A percentile compares a stretch with the other conserved stretches of the same genome.
Conservation (phyloP, 163 green algal genomes). For the Volvox carteri region DNA sequence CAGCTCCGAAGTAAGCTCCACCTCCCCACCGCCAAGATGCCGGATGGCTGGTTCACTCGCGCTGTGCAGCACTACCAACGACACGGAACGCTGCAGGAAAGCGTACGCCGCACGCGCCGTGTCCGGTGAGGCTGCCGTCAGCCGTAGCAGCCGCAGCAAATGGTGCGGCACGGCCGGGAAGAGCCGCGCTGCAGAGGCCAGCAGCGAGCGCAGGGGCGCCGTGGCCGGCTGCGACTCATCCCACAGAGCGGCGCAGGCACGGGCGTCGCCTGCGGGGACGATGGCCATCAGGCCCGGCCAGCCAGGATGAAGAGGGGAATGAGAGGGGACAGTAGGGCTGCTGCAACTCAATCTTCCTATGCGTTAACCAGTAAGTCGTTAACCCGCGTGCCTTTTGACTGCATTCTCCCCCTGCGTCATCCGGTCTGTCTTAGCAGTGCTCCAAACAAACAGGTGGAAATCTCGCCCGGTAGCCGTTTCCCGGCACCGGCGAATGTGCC, state of each 20-base stretch:
- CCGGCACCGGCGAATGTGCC: no score
- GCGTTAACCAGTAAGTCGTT: no score
- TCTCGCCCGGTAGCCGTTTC: no score
- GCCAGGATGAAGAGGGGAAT: no score
- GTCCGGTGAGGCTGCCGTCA: conserved; percentile 37
- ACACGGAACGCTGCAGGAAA: conserved; percentile 58
- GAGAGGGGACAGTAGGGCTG: no score
- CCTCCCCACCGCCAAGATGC: conserved; percentile 28
- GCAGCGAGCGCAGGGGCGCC: conserved; percentile 52
- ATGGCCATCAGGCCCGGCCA: no score
- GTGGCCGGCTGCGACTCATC: conserved; percentile 50
- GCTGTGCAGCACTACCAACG: conserved; percentile 57
- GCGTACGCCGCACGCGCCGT: conserved; percentile 60
- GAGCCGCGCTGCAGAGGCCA: conserved; percentile 50
- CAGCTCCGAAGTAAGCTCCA: conserved; percentile 33
- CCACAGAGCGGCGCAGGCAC: conserved; percentile 53
- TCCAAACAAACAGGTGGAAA: no score
- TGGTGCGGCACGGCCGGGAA: conserved; percentile 56
- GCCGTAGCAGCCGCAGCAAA: conserved; percentile 62
- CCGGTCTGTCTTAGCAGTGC: no score
- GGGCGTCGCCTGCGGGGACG: conserved; percentile 42
- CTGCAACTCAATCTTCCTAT: no score
- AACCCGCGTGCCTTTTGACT: no score
- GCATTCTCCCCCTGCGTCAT: no score
- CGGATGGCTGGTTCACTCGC: conserved; percentile 30